Base-by-base conservation (phyloP, 140 eudicot species). In the Artemisia princeps region DNA sequence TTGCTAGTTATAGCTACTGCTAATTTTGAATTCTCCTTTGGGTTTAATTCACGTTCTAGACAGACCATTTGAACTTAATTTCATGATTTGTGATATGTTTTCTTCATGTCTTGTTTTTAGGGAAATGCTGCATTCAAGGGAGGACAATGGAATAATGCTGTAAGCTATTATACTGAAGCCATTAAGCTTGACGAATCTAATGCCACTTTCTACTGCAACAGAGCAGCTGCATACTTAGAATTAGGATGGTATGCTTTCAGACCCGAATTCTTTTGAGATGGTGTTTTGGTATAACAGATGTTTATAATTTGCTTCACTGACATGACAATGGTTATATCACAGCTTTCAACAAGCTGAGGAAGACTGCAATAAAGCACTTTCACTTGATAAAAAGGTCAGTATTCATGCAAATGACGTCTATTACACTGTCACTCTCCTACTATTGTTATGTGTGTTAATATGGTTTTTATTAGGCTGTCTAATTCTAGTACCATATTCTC, bases 151-250 rank as follows among this genome's bases (percentile, higher is more conserved):
- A 85, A 87, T 76, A 91, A 81, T 76, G 97, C 97, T 71, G 81
- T 78, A 30, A 81, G 57, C 64, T 87, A 73, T 73, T 91, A 91
- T 49, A 77, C 87, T 12, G 96, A 87, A 77, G 97, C 97, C 30
- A 87, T 87, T 59, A 83, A 91, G 58, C 67, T 91, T 80, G 90
- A 87, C 42, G 95, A 78, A 45, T 49, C 76, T 2, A 84, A 85
- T 70, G 84, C 95, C 68, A 85, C 96, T 65, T 85, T 81, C 64
- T 83, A 81, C 74, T 60, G 85, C 77, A 91, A 91, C 64, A 77
- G 97, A 46, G 96, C 97, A 71, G 96, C 96, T 79, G 94, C 97
- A 14, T 85, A 79, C 76, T 84, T 91, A 73, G 96, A 87, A 80
- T 72, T 87, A 75, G 95, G 81, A 79, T 79, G 96, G 97, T 91